Conservation (phyloP, 2,329 filamentous ascomycete species). For the Pseudocercospora fijiensis region DNA sequence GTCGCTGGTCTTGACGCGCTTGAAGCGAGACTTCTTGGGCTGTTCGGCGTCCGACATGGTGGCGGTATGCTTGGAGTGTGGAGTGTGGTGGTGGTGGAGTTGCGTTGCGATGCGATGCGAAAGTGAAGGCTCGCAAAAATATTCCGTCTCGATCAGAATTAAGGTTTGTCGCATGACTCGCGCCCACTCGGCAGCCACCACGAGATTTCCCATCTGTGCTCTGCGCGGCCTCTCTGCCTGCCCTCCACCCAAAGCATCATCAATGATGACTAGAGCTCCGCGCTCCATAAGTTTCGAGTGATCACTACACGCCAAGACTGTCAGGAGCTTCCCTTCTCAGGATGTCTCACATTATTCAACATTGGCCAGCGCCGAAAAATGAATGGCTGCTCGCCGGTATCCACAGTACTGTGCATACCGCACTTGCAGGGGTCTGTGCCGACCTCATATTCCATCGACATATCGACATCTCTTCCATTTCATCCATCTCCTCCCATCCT, state of each 20-base stretch:
- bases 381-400: no score
- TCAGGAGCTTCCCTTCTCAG: no score
- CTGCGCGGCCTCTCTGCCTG: not conserved
- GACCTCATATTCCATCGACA: no score
- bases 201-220: not conserved
- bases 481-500: no score
- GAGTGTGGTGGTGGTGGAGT: not conserved
- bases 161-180: not conserved
- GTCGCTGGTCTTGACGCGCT: slow-evolving; percentile 57
- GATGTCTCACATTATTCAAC: no score
- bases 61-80: not conserved
- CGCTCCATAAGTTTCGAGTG: not conserved
- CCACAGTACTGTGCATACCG: no score
- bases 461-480: no score
- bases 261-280: not conserved
- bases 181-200: not conserved
- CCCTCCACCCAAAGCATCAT: no score
- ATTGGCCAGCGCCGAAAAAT: no score
- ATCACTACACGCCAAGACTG: no score
- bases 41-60: slow-evolving; percentile 48
- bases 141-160: not conserved
- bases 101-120: not conserved
- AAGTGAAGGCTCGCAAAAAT: not conserved
- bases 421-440: no score
- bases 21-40: slow-evolving; percentile 35